Conservation (phyloP, 1,284 basidiomycete genomes). For the Apiotrichum porosum region DNA sequence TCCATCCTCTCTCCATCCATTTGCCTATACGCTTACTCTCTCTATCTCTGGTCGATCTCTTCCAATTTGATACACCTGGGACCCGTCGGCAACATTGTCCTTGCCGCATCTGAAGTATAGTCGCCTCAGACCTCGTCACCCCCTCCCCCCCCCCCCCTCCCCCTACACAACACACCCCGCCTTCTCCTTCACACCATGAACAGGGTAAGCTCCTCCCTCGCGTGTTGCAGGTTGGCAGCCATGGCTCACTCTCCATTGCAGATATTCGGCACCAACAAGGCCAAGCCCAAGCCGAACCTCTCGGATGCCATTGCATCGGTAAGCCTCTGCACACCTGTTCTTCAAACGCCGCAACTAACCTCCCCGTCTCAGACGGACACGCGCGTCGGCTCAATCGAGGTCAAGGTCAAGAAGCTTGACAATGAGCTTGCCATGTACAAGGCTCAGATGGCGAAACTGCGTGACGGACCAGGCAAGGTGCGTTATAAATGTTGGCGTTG, state of each 20-base stretch:
- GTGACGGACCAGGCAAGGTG: slow-evolving; percentile 93
- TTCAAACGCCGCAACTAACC: too few species aligned
- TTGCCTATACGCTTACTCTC: too few species aligned
- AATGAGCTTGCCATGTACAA: slow-evolving; percentile 88
- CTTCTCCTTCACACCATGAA: slow-evolving; percentile 33
- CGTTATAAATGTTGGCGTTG: too few species aligned
- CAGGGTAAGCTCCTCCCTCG: slow-evolving; percentile 24
- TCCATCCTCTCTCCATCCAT: too few species aligned
- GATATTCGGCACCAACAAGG: slow-evolving; percentile 74
- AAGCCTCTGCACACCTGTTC: too few species aligned
- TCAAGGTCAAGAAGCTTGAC: slow-evolving; percentile 95
- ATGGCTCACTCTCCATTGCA: slow-evolving; percentile 13
- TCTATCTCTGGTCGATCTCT: too few species aligned
- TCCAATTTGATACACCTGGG: too few species aligned
- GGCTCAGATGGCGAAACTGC: slow-evolving; percentile 91
- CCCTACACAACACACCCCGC: not conserved
- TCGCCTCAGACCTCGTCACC: too few species aligned
- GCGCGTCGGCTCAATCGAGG: slow-evolving; percentile 84
- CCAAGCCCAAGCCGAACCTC: slow-evolving; percentile 68
- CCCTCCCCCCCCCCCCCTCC: too few species aligned
- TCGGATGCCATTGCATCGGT: slow-evolving; percentile 88
- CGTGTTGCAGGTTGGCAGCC: too few species aligned
- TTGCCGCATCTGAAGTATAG: too few species aligned
- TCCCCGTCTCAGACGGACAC: slow-evolving; percentile 66
- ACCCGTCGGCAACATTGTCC: too few species aligned